Conservation (phyloP, 176 grass and related monocot genomes). For the Musa acuminata region DNA sequence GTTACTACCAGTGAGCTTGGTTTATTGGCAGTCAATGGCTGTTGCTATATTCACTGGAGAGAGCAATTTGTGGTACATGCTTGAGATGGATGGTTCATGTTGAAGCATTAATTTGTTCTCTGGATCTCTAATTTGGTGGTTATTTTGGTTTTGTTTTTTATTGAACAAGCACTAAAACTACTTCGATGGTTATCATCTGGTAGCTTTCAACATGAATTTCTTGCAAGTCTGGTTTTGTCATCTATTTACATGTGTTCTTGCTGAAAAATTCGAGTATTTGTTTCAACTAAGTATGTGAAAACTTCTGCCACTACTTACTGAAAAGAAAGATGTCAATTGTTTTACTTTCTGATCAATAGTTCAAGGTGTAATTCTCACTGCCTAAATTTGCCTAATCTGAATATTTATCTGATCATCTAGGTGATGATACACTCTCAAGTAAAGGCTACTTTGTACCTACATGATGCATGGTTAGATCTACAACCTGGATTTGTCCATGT, state of each 20-base stretch:
- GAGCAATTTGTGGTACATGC: no score
- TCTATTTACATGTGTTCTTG: neutral
- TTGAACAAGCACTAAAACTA: neutral
- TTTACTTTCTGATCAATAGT: constrained; percentile 12
- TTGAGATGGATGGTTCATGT: neutral
- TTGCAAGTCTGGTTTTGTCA: neutral
- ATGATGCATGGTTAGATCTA: constrained; percentile 79
- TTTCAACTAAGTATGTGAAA: neutral
- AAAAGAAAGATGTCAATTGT: neutral
- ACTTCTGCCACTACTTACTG: neutral
- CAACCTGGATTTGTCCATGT: constrained; percentile 93
- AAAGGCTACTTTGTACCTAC: constrained; percentile 66
- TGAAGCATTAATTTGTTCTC: neutral
- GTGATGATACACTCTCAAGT: constrained; percentile 82
- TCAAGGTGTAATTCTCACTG: neutral
- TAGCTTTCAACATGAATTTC: neutral
- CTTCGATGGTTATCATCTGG: neutral
- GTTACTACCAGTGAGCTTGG: neutral
- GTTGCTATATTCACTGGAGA: no score
- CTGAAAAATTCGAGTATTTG: neutral
- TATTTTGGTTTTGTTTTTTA: neutral
- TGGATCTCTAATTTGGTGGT: no score
- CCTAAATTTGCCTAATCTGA: constrained; percentile 4
- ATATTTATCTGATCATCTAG: constrained; percentile 30
- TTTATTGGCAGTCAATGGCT: no score